These are phyloP conservation scores for Fusarium sp. DNA, from an alignment of 2,329 filamentous ascomycete genomes.

Conservation along the genomic window DNA sequence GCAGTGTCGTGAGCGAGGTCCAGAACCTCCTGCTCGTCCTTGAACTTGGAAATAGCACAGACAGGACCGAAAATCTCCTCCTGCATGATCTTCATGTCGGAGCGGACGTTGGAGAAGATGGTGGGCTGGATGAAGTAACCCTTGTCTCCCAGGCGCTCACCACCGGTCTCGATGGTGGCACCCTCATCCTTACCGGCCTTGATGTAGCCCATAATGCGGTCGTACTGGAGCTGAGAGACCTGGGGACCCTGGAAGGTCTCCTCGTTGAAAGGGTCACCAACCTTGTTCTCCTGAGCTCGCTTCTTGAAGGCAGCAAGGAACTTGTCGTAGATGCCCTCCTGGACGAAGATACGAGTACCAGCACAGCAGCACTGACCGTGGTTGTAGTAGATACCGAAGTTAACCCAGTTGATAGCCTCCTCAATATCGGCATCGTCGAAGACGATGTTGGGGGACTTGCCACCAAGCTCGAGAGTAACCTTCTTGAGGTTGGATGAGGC, in stretches of 20 bases:
- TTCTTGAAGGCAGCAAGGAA: constrained; percentile 85
- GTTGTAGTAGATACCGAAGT: constrained; percentile 76
- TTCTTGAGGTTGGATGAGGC: constrained; percentile 84
- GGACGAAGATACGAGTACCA: constrained; percentile 86
- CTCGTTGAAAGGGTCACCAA: constrained; percentile 83
- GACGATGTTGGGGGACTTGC: constrained; percentile 85
- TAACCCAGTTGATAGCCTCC: constrained; percentile 82
- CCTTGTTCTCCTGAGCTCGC: constrained; percentile 78
- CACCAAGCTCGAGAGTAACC: constrained; percentile 82
- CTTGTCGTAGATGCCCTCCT: constrained; percentile 89
- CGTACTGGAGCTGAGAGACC: constrained; percentile 86
- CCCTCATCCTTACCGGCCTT: constrained; percentile 73
- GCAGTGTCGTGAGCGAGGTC: constrained; percentile 78
- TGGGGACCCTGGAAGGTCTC: constrained; percentile 91
- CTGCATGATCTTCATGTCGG: constrained; percentile 91
- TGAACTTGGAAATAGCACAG: constrained; percentile 87
- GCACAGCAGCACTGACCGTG: constrained; percentile 78
- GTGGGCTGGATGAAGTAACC: constrained; percentile 94
- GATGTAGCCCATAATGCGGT: constrained; percentile 88
- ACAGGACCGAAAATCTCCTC: constrained; percentile 96
- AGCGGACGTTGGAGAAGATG: constrained; percentile 84
- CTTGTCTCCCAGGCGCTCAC: constrained; percentile 72
- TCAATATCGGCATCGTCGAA: constrained; percentile 84
- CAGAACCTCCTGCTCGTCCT: constrained; percentile 83
- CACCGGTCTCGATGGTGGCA: constrained; percentile 69